Evolutionary conservation across 441 rosid genomes (phyloP).

Genomic region (Cnidoscolus chayamansa): DNA sequence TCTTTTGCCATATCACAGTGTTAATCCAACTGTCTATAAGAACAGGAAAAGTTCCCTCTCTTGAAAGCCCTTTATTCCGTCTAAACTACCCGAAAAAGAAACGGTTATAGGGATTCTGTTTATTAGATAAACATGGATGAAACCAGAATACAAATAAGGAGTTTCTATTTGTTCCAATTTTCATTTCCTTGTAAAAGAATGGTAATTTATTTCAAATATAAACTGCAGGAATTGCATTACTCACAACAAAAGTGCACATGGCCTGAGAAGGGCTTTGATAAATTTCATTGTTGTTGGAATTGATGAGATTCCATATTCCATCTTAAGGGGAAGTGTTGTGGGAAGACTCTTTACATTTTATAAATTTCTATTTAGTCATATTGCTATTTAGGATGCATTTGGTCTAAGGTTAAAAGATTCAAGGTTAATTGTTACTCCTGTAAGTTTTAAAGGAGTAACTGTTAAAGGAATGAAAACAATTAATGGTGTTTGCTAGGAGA

Average conservation of each 20-base stretch:
- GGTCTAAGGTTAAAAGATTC: no score
- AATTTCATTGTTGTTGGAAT: background rate
- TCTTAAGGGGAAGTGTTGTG: no score
- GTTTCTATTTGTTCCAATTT: background rate
- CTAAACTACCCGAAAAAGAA: background rate
- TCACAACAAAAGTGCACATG: background rate
- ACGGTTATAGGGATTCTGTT: background rate
- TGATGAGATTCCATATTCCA: no score
- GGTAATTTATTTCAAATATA: background rate
- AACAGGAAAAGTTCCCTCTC: background rate
- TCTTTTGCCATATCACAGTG: background rate
- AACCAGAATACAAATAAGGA: background rate
- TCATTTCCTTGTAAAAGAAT: background rate
- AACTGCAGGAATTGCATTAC: background rate
- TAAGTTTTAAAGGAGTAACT: no score
- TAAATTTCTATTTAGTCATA: no score
- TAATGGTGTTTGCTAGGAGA: no score
- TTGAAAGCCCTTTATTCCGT: background rate
- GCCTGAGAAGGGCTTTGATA: background rate
- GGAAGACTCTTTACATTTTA: no score
- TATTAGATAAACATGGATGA: background rate
- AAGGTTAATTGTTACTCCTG: no score
- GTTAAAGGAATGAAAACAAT: no score
- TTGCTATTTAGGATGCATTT: no score
- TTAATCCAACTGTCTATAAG: background rate